A percentile compares a stretch with the other conserved stretches of the same genome.
These are phyloP conservation scores for Monosporozyma siamensis DNA, from an alignment of 805 yeast species.

Conservation along the genomic window DNA sequence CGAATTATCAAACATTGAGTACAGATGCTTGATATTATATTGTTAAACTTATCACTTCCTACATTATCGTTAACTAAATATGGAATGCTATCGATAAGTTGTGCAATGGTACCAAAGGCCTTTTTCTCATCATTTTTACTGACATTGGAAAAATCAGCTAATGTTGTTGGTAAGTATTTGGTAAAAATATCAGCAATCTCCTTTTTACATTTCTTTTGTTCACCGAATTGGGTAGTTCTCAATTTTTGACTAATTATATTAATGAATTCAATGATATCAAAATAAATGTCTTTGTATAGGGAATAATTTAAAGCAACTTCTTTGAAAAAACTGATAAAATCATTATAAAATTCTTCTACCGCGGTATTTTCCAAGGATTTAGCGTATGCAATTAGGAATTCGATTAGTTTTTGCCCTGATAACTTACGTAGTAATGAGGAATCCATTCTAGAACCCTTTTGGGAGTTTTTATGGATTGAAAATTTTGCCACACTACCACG, in stretches of 20 bases:
- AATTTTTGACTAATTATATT: conserved; percentile 47
- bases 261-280: conserved; percentile 45
- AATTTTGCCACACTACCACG: conserved; percentile 15
- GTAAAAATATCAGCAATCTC: conserved; percentile 42
- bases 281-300: conserved; percentile 40
- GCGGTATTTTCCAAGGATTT: conserved; percentile 64
- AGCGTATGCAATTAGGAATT: conserved; percentile 53
- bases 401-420: conserved; percentile 36
- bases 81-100: conserved; percentile 13
- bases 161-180: conserved; percentile 28
- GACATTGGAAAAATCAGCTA: conserved; percentile 18
- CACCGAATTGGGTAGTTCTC: conserved; percentile 50
- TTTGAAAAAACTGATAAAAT: conserved; percentile 47
- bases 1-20: conserved; percentile 46
- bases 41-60: conserved; percentile 45
- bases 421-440: conserved; percentile 43
- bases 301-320: conserved; percentile 43
- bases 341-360: conserved; percentile 68
- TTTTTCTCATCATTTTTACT: conserved; percentile 11
- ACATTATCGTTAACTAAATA: conserved; percentile 19
- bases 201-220: conserved; percentile 47
- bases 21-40: conserved; percentile 43
- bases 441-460: conserved; percentile 14
- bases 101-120: conserved; percentile 10
- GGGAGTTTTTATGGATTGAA: conserved; percentile 9